A percentile compares a stretch with the other conserved stretches of the same genome.
Evolutionary conservation across 1,284 basidiomycete species (phyloP).

Genomic region (Puccinia horiana): DNA sequence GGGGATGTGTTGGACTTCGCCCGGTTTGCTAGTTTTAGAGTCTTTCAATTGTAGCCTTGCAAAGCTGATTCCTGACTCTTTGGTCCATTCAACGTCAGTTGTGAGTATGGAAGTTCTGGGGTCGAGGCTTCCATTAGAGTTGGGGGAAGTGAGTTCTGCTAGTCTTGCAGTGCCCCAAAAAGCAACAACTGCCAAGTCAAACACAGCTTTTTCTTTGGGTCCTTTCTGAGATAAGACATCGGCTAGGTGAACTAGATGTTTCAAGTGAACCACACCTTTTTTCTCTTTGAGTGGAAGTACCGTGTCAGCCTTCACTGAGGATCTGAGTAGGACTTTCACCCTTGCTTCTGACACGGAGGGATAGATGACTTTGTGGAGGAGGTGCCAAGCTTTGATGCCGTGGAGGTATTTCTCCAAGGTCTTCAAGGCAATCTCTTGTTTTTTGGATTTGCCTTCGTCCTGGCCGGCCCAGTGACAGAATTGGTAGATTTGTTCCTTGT

Average conservation of each 20-base stretch:
- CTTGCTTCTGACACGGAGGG: neutral
- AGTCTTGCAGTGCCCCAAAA: constrained; percentile 7
- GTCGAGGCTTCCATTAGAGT: too few species aligned
- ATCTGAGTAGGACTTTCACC: neutral
- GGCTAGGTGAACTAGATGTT: neutral
- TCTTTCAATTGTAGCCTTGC: too few species aligned
- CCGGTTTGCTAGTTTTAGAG: too few species aligned
- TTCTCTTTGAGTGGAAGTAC: neutral
- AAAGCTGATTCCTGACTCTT: too few species aligned
- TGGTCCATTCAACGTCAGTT: too few species aligned
- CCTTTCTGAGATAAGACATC: neutral
- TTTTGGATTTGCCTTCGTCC: too few species aligned
- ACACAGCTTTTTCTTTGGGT: neutral
- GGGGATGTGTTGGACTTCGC: too few species aligned
- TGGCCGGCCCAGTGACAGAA: too few species aligned
- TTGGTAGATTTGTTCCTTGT: too few species aligned
- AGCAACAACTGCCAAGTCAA: neutral
- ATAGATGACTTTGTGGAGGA: neutral
- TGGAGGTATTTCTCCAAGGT: neutral
- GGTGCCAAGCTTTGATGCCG: neutral
- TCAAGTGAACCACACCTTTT: neutral
- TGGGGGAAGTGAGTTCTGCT: neutral
- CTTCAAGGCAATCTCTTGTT: too few species aligned
- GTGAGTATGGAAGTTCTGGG: too few species aligned
- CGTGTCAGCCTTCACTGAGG: neutral